Evolutionary conservation across 352 stramenopile genomes (phyloP).

Genomic region (Aphanomyces cochlioides): DNA sequence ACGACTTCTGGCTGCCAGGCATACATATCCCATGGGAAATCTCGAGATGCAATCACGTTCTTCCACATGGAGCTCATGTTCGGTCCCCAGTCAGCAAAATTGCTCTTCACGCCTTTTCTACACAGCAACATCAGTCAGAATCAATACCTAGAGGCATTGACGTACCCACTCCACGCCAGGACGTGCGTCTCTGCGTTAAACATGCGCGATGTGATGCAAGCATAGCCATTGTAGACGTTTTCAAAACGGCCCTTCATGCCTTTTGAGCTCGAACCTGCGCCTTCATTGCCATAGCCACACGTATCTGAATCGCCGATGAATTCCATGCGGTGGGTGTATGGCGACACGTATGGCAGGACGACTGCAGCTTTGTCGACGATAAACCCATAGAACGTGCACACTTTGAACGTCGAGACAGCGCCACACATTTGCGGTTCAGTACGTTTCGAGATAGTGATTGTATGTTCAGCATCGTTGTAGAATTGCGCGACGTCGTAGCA

Average conservation of each 20-base stretch:
- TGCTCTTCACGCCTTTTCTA: slow-evolving; percentile 84
- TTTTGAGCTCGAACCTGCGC: slow-evolving; percentile 62
- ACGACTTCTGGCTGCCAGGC: slow-evolving; percentile 79
- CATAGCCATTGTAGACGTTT: slow-evolving; percentile 86
- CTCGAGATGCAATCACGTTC: slow-evolving; percentile 71
- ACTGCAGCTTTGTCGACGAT: slow-evolving; percentile 68
- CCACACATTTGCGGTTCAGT: slow-evolving; percentile 82
- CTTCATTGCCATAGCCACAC: slow-evolving; percentile 82
- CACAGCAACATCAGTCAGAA: neutral
- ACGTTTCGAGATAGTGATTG: slow-evolving; percentile 69
- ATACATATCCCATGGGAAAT: slow-evolving; percentile 65
- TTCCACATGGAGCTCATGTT: slow-evolving; percentile 83
- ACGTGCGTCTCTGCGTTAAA: slow-evolving; percentile 81
- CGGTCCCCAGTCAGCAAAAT: slow-evolving; percentile 74
- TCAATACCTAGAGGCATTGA: neutral
- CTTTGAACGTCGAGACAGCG: slow-evolving; percentile 83
- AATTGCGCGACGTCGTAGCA: slow-evolving; percentile 61
- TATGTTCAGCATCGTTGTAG: slow-evolving; percentile 44
- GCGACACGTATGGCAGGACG: slow-evolving; percentile 42
- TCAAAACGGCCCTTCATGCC: slow-evolving; percentile 86
- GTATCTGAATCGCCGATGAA: slow-evolving; percentile 84
- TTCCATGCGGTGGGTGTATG: slow-evolving; percentile 58
- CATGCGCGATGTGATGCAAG: slow-evolving; percentile 79
- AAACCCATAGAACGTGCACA: slow-evolving; percentile 87
- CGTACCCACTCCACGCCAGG: slow-evolving; percentile 77